Conservation (phyloP, 2,329 filamentous ascomycete genomes). For the Botryotinia globosa region DNA sequence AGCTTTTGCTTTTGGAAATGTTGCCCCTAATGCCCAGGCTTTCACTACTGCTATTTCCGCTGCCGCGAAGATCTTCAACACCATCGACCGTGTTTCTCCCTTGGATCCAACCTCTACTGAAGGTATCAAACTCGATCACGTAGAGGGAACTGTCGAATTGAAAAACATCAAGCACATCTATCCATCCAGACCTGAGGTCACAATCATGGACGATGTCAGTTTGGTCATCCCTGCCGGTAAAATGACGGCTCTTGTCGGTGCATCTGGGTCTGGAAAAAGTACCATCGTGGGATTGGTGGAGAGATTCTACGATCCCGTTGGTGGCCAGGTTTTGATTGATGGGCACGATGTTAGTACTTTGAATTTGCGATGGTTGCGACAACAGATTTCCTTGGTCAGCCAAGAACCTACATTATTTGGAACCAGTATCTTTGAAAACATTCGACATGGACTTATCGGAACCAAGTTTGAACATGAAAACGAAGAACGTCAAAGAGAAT, state of each 20-base stretch:
- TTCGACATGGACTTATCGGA: constrained; percentile 85
- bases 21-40: constrained; percentile 80
- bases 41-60: constrained; percentile 82
- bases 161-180: constrained; percentile 89
- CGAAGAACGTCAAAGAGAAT: constrained; percentile 64
- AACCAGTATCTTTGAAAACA: constrained; percentile 86
- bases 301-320: constrained; percentile 88
- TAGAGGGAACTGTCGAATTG: constrained; percentile 78
- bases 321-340: constrained; percentile 75
- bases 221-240: constrained; percentile 83
- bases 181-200: constrained; percentile 85
- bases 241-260: constrained; percentile 88
- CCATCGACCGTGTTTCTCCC: constrained; percentile 84
- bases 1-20: constrained; percentile 84
- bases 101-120: constrained; percentile 70
- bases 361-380: constrained; percentile 86
- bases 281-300: constrained; percentile 93
- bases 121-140: constrained; percentile 69
- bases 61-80: constrained; percentile 87
- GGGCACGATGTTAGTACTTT: constrained; percentile 76
- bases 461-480: constrained; percentile 68
- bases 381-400: constrained; percentile 87
- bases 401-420: constrained; percentile 91
- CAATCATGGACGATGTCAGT: constrained; percentile 80
- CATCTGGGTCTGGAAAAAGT: constrained; percentile 91